Percentiles rank a stretch among this genome's conserved stretches.
Evolutionary conservation across 768 basidiomycete genomes (phyloP).

Genomic region (Mycena polygramma): DNA sequence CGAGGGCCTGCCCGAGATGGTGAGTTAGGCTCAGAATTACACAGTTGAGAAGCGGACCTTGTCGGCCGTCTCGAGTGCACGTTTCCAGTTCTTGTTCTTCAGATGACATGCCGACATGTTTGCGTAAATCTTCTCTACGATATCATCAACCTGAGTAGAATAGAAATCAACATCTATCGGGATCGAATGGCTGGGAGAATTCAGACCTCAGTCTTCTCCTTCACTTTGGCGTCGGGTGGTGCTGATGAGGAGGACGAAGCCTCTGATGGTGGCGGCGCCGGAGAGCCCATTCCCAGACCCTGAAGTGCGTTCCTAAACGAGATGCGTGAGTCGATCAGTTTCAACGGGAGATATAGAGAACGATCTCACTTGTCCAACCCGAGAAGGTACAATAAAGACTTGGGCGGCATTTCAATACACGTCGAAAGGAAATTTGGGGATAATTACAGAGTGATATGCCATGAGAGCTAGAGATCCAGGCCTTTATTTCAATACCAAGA

Average conservation of each 20-base stretch:
- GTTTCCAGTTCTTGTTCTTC: conserved; percentile 84
- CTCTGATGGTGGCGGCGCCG: conserved; percentile 40
- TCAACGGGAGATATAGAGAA: background rate
- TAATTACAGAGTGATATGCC: conserved; percentile 77
- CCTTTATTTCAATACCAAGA: conserved; percentile 27
- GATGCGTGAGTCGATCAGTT: conserved; percentile 8
- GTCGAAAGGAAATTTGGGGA: conserved; percentile 7
- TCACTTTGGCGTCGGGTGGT: conserved; percentile 51
- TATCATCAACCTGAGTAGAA: conserved; percentile 70
- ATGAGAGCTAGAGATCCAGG: conserved; percentile 64
- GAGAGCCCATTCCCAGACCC: conserved; percentile 59
- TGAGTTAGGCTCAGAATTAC: background rate
- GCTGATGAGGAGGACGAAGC: conserved; percentile 23
- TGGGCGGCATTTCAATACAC: conserved; percentile 14
- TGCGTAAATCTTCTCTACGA: conserved; percentile 85
- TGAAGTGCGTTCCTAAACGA: conserved; percentile 66
- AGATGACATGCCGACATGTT: conserved; percentile 90
- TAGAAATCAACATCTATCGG: conserved; percentile 1
- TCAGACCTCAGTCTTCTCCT: conserved; percentile 78
- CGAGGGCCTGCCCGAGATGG: conserved; percentile 66
- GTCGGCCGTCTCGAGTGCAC: conserved; percentile 84
- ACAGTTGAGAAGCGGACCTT: conserved; percentile 60
- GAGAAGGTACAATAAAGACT: conserved; percentile 80
- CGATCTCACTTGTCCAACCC: conserved; percentile 81
- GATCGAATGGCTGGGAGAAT: conserved; percentile 2